These are phyloP conservation scores for Bimuria novae-zelandiae DNA, from an alignment of 2,329 filamentous ascomycete species.

Conservation along the genomic window DNA sequence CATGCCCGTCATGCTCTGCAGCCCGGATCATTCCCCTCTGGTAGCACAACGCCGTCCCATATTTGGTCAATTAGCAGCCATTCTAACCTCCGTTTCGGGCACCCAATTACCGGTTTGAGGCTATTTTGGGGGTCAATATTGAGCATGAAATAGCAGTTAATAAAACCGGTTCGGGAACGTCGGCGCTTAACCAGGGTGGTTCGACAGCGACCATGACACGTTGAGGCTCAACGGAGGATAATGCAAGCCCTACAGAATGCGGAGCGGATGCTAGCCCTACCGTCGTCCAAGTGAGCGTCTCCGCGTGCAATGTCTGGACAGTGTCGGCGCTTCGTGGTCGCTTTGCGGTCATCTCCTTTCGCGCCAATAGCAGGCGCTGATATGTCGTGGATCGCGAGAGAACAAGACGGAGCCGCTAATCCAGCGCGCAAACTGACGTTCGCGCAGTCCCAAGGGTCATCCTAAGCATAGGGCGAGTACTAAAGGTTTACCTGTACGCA, in stretches of 20 bases:
- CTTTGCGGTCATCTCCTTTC: conserved; percentile 2
- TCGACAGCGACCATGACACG: conserved; percentile 27
- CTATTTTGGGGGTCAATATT: conserved; percentile 38
- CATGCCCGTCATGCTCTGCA: conserved; percentile 9
- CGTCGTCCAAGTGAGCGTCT: conserved; percentile 33
- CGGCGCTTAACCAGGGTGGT: conserved; percentile 38
- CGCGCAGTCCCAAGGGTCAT: conserved; percentile 9
- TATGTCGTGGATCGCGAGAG: conserved; percentile 14
- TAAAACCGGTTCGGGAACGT: conserved; percentile 21
- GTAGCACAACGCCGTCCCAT: conserved; percentile 27
- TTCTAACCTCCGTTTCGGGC: conserved; percentile 27
- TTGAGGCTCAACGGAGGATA: conserved; percentile 37
- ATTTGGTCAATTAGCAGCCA: conserved; percentile 37
- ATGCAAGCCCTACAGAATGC: conserved; percentile 2
- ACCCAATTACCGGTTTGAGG: conserved; percentile 24
- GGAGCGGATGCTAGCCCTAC: conserved; percentile 19
- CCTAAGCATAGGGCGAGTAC: conserved; percentile 15
- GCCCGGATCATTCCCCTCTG: no score
- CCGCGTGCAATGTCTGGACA: conserved; percentile 31
- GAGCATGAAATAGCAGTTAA: conserved; percentile 28
- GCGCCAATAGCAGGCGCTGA: conserved; percentile 27
- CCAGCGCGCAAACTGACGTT: conserved; percentile 29
- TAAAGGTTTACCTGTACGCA: conserved; percentile 6
- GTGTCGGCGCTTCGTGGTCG: conserved; percentile 38
- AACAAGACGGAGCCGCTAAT: conserved; percentile 13